phyloP scores from a whole-genome alignment of 106 monocot species.

The Gastrodia elata region DNA sequence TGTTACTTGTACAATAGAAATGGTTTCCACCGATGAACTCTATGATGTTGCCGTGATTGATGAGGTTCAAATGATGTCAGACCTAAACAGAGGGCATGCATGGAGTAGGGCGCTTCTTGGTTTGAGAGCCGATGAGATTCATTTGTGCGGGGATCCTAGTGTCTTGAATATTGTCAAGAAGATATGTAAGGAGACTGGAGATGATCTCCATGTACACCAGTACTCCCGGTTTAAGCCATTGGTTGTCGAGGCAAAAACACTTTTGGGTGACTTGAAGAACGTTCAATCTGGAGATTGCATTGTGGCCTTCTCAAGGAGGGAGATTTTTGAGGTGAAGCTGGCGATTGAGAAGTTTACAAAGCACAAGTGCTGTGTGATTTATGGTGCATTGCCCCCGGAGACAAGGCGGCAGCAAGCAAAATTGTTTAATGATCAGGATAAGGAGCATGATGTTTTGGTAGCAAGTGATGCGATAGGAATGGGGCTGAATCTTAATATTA shows the following conservation, averaged over 20 bases:
- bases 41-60: conserved; percentile 91
- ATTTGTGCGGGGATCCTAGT: conserved; percentile 94
- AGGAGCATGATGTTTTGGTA: conserved; percentile 83
- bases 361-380: conserved; percentile 94
- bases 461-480: conserved; percentile 97
- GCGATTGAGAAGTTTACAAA: conserved; percentile 81
- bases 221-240: conserved; percentile 90
- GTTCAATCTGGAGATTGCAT: conserved; percentile 81
- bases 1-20: conserved; percentile 81
- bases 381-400: conserved; percentile 94
- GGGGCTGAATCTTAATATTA: conserved; percentile 95
- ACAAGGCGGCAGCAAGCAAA: conserved; percentile 80
- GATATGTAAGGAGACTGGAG: conserved; percentile 72
- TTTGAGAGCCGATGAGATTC: conserved; percentile 94
- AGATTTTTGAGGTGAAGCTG: conserved; percentile 95
- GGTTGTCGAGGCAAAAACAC: conserved; percentile 85
- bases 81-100: conserved; percentile 62
- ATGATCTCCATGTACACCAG: conserved; percentile 56
- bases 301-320: conserved; percentile 87
- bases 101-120: conserved; percentile 91
- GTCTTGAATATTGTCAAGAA: conserved; percentile 62
- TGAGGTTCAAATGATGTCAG: conserved; percentile 94
- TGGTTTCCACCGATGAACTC: conserved; percentile 68
- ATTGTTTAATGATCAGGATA: conserved; percentile 83
- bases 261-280: conserved; percentile 67